phyloP scores from a whole-genome alignment of 495 filamentous ascomycete species.

The Aspergillus ostianus region DNA sequence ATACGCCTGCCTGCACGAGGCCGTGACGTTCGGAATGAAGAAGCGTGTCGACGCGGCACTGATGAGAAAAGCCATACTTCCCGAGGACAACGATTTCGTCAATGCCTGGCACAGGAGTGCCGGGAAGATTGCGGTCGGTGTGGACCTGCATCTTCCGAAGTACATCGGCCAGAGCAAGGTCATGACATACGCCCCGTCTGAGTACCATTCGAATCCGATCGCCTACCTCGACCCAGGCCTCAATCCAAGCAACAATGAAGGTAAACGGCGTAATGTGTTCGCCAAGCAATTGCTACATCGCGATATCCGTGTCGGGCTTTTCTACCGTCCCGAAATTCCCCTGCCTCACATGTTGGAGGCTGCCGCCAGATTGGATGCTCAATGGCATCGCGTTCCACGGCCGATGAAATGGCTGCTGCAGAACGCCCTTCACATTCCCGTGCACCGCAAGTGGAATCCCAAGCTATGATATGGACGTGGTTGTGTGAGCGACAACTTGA shows the following conservation, averaged over 20 bases:
- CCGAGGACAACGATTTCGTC: no score
- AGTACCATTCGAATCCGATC: constrained; percentile 33
- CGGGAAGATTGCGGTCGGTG: constrained; percentile 42
- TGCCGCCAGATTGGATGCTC: constrained; percentile 26
- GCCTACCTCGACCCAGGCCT: constrained; percentile 20
- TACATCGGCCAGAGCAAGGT: constrained; percentile 12
- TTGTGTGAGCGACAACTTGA: no score
- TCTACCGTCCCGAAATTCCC: constrained; percentile 20
- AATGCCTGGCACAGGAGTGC: constrained; percentile 27
- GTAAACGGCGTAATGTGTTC: constrained; percentile 21
- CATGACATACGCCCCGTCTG: constrained; percentile 23
- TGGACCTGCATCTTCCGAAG: constrained; percentile 23
- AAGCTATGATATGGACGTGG: no score
- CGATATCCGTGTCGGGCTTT: constrained; percentile 26
- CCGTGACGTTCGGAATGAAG: constrained; percentile 17
- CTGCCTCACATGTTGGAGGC: constrained; percentile 36
- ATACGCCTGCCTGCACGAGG: constrained; percentile 44
- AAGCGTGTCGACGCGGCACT: no score
- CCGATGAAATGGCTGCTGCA: constrained; percentile 31
- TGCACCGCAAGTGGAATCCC: not conserved
- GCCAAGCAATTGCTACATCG: constrained; percentile 26
- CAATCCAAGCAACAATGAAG: constrained; percentile 20
- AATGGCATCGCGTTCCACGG: constrained; percentile 29
- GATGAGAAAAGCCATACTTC: no score
- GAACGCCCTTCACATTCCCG: constrained; percentile 33